Base-by-base conservation (phyloP, 2,329 filamentous ascomycete genomes). In the Aspergillus clavatus region DNA sequence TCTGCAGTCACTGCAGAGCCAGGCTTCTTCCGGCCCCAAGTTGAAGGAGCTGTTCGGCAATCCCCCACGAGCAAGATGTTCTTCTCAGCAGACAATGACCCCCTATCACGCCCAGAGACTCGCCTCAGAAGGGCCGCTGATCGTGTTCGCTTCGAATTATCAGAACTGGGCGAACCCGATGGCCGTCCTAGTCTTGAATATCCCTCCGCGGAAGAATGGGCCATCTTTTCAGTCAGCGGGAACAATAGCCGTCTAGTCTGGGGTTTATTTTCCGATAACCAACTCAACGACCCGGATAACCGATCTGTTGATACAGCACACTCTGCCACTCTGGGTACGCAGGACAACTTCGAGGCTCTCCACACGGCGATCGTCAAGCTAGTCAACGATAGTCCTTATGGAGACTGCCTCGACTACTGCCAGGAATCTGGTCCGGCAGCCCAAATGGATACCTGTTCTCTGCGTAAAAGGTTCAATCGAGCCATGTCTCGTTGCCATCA, bases 121-220 rank as follows among this genome's bases (percentile, higher is more conserved):
- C 52, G 53, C 11, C 40, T 68, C 31, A 49, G 48, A 21, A 64
- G 62, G 38, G 63, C 59, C 43, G 68, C 66, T 23, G 65, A 70
- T 47, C 59, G 64, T 18, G 69, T 71, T 38, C 67, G 67, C 27
- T 69, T 70, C 40, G 68, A 71, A 48, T 33, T 71, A 22, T 67
- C 61, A 8, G 68, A 67, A 42, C 44, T 68, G 43, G 58, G 61
- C 26, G 67, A 69, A 38, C 60, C 61, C 8, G 62, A 63, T 38
- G 60, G 61, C 42, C 66, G 63, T 16, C 83, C 89, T 11, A 77
- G 73, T 10, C 74, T 83, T 14, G 80, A 82, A 43, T 86, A 93
- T 57, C 88, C 88, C 7, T 91, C 87, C 50, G 83, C 84, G 1
- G 89, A 94, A 67, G 77, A 84, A 45, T 95, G 89, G 89, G 80